Percentiles rank a stretch among this genome's conserved stretches.
Conservation (phyloP, 768 basidiomycete species). For the Russula brevipes region DNA sequence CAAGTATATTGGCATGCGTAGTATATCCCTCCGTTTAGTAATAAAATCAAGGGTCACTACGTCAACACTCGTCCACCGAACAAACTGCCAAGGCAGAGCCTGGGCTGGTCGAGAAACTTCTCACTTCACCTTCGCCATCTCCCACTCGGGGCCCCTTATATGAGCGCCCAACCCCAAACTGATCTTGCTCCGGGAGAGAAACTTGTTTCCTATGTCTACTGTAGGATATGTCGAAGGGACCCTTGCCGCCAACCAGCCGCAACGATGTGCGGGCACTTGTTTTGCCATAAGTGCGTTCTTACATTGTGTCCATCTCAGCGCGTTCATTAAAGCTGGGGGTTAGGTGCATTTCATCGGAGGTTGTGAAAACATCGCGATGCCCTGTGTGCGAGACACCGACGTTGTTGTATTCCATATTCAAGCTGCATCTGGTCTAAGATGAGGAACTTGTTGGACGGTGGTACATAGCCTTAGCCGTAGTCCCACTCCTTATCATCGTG, state of each 20-base stretch:
- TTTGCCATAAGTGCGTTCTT: slow-evolving; percentile 48
- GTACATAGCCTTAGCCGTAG: not conserved
- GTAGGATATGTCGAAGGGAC: slow-evolving; percentile 46
- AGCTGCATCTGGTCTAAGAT: slow-evolving; percentile 34
- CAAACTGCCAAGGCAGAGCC: not conserved
- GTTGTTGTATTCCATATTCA: slow-evolving; percentile 52
- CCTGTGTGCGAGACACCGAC: slow-evolving; percentile 49
- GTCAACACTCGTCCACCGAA: not conserved
- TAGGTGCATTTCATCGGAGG: slow-evolving; percentile 51
- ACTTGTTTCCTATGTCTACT: slow-evolving; percentile 32
- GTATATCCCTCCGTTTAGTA: not conserved
- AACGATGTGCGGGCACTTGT: slow-evolving; percentile 60
- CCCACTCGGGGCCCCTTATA: not conserved
- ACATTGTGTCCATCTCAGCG: not conserved
- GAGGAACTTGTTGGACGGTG: not conserved
- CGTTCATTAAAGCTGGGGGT: slow-evolving; percentile 3
- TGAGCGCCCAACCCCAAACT: not conserved
- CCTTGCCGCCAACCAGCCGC: slow-evolving; percentile 50
- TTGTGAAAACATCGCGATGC: slow-evolving; percentile 44
- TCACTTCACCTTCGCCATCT: not conserved
- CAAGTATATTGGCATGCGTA: not conserved
- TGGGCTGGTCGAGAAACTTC: not conserved
- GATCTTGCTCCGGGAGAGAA: slow-evolving; percentile 4
- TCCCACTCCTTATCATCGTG: not conserved
- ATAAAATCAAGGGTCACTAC: slow-evolving; percentile 1